phyloP scores from a whole-genome alignment of 2,329 filamentous ascomycete species.

The Calonectria leucothoes region DNA sequence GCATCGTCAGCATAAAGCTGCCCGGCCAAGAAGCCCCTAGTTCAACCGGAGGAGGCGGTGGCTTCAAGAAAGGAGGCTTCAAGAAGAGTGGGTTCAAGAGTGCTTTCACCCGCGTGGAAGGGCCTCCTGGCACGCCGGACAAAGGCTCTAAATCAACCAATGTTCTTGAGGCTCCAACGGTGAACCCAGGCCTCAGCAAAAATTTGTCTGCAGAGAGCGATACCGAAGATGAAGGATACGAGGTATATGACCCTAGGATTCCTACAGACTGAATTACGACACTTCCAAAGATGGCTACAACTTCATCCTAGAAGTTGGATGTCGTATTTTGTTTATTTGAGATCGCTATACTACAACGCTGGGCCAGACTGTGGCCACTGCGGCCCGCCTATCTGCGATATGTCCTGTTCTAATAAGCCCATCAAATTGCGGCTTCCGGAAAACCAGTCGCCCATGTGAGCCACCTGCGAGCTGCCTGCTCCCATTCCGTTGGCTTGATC shows the following conservation, averaged over 20 bases:
- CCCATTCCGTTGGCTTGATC: constrained; percentile 33
- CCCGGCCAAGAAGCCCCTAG: constrained; percentile 46
- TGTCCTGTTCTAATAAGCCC: constrained; percentile 72
- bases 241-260: constrained; percentile 71
- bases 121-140: constrained; percentile 48
- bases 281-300: neutral
- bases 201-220: constrained; percentile 64
- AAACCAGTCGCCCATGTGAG: constrained; percentile 73
- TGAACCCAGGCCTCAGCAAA: constrained; percentile 36
- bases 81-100: constrained; percentile 89
- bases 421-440: constrained; percentile 74
- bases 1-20: constrained; percentile 75
- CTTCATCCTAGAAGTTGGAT: neutral
- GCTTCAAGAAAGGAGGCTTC: constrained; percentile 77
- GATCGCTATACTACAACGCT: constrained; percentile 35
- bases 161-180: constrained; percentile 31
- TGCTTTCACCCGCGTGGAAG: constrained; percentile 71
- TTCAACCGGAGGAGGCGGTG: constrained; percentile 51
- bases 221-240: constrained; percentile 78
- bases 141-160: constrained; percentile 49
- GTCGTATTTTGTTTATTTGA: constrained; percentile 4
- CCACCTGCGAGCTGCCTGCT: constrained; percentile 45
- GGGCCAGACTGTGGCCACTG: constrained; percentile 47
- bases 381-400: constrained; percentile 57
- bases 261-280: constrained; percentile 66